Conservation (phyloP, 2,329 filamentous ascomycete species). For the Pestalotiopsis sp. region DNA sequence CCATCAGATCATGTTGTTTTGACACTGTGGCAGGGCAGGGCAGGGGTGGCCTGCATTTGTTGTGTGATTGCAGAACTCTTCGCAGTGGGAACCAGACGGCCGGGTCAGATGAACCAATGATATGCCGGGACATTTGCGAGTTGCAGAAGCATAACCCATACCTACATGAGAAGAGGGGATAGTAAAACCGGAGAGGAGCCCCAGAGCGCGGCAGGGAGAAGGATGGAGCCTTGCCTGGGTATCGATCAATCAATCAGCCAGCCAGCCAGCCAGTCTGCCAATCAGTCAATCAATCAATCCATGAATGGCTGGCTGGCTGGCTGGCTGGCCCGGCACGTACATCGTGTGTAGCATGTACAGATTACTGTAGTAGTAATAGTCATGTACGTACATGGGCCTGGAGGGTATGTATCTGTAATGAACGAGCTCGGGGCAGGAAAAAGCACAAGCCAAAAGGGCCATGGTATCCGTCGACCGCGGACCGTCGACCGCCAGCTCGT, state of each 20-base stretch:
- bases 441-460: not conserved
- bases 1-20: not conserved
- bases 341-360: too few relatives aligned
- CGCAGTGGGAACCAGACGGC: not conserved
- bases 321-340: too few relatives aligned
- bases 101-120: slow-evolving; percentile 8
- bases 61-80: slow-evolving; percentile 10
- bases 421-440: not conserved
- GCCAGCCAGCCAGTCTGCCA: too few relatives aligned
- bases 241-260: not conserved
- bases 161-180: slow-evolving; percentile 23
- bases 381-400: too few relatives aligned
- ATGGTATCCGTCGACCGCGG: not conserved
- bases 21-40: not conserved
- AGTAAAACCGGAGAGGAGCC: slow-evolving; percentile 17
- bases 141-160: slow-evolving; percentile 17
- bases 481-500: not conserved
- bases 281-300: too few relatives aligned
- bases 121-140: not conserved
- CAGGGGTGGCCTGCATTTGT: not conserved
- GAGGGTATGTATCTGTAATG: not conserved
- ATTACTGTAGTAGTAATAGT: too few relatives aligned
- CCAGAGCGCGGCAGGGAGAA: not conserved
- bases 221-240: not conserved
- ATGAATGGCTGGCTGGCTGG: too few relatives aligned